These are phyloP conservation scores for Carex scoparia DNA, from an alignment of 176 grass and related monocot genomes.

Conservation along the genomic window DNA sequence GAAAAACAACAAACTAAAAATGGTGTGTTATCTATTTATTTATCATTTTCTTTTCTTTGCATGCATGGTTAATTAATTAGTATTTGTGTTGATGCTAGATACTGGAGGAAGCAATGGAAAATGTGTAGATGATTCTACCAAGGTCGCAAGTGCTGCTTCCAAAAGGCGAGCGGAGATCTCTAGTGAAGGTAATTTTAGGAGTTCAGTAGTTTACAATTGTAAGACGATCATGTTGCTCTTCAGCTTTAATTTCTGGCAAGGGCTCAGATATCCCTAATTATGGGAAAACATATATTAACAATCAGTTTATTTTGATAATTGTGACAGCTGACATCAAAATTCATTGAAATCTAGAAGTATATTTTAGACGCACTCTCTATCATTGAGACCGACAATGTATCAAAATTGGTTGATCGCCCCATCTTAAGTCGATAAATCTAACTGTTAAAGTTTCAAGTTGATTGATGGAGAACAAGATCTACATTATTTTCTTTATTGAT, in stretches of 20 bases:
- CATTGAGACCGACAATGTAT: neutral
- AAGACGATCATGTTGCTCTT: neutral
- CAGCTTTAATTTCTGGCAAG: neutral
- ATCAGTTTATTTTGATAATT: neutral
- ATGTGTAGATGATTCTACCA: constrained; percentile 27
- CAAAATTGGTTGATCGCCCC: neutral
- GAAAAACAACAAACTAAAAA: neutral
- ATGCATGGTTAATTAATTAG: neutral
- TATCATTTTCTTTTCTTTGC: neutral
- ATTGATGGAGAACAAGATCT: neutral
- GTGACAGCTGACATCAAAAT: neutral
- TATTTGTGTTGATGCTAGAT: constrained; percentile 29
- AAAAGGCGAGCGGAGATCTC: constrained; percentile 63
- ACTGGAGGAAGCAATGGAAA: constrained; percentile 21
- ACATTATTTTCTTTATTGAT: constrained; percentile 10
- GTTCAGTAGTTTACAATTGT: neutral
- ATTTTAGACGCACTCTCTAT: neutral
- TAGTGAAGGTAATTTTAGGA: constrained; percentile 49
- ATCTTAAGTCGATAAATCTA: neutral
- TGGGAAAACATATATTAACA: neutral
- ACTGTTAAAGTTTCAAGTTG: neutral
- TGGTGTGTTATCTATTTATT: neutral
- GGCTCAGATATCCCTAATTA: neutral
- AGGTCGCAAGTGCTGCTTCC: constrained; percentile 16
- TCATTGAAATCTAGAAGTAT: neutral